Base-by-base conservation (phyloP, 352 stramenopile genomes). In the Phytophthora cactorum region DNA sequence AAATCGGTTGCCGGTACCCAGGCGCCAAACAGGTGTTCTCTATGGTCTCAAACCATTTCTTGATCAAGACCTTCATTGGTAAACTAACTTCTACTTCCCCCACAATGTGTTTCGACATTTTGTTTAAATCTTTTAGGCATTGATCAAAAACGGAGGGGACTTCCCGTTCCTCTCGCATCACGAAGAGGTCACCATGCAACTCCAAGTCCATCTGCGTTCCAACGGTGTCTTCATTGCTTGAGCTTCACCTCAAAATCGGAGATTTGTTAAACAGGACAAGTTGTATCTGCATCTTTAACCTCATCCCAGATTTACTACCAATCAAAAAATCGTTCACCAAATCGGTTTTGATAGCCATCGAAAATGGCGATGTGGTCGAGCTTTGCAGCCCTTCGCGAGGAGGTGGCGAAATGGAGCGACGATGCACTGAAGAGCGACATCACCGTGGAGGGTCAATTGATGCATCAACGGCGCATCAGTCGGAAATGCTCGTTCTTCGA, bases 401-500 rank as follows among this genome's bases (percentile, higher is more conserved):
- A 82, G 4, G 63, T 72, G 52, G 64, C 69, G 36, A 52, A 63
- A 43, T 72, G 68, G 71, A 70, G 51, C 22, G 57, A 70, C 32
- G 47, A 72, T 29, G 17, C 55, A 22, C 59, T 66, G 0, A 57
- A 80, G 14, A 36, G 36, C 29, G 72, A 89, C 52, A 62, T 84
- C n/a, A 52, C 73, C 0, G 83, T 95, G 15, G 70, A 93, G 69
- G 87, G 84, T 1, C 84, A 91, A 57, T 75, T 95, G 11, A 84
- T 92, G 80, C 87, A 92, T 60, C 72, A 84, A 63, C 83, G 87
- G 0, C 82, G 84, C 28, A 82, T 95, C 17, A 92, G 86, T 25
- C 81, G 83, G 12, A 89, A 79, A 59, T 92, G 82, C 59, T 90
- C 78, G 15, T 95, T 95, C 75, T 92, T 83, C 41, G 87, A 95